Percentiles rank a stretch among this genome's conserved stretches.
These are phyloP conservation scores for Fonsecaea erecta DNA, from an alignment of 2,329 filamentous ascomycete genomes.

Conservation along the genomic window DNA sequence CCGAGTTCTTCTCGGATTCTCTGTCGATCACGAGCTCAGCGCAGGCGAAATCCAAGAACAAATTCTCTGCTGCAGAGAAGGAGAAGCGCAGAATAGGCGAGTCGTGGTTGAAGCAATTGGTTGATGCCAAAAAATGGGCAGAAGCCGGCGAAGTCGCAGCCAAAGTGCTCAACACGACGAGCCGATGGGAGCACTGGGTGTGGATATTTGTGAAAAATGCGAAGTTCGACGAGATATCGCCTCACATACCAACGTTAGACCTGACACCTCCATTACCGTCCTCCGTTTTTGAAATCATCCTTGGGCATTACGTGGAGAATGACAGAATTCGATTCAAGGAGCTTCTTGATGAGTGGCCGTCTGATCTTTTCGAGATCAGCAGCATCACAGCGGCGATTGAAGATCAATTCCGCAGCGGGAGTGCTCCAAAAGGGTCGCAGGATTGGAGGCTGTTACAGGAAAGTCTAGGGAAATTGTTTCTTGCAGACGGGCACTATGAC, in stretches of 20 bases:
- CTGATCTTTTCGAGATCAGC: conserved; percentile 79
- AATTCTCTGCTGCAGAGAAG: conserved; percentile 71
- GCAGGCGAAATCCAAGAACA: conserved; percentile 24
- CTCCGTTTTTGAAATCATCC: conserved; percentile 83
- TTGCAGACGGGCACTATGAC: conserved; percentile 77
- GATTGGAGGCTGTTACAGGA: conserved; percentile 93
- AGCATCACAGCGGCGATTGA: conserved; percentile 79
- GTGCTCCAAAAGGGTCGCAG: conserved; percentile 71
- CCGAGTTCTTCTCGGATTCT: conserved; percentile 76
- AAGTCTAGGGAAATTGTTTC: conserved; percentile 79
- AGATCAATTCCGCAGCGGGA: conserved; percentile 76
- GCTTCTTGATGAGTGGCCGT: conserved; percentile 80
- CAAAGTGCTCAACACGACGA: conserved; percentile 77
- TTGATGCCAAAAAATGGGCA: conserved; percentile 74
- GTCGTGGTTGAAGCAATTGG: conserved; percentile 86
- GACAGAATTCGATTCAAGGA: conserved; percentile 77
- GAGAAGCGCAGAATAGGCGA: conserved; percentile 93
- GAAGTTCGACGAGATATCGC: conserved; percentile 86
- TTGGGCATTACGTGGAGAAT: conserved; percentile 83
- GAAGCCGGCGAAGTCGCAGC: conserved; percentile 79
- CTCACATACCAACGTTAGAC: conserved; percentile 77
- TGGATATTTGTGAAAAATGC: conserved; percentile 86
- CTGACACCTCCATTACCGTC: conserved; percentile 78
- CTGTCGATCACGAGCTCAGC: conserved; percentile 66
- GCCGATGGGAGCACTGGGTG: conserved; percentile 94